These are phyloP conservation scores for Tricholoma furcatifolium DNA, from an alignment of 768 basidiomycete species.

Conservation along the genomic window DNA sequence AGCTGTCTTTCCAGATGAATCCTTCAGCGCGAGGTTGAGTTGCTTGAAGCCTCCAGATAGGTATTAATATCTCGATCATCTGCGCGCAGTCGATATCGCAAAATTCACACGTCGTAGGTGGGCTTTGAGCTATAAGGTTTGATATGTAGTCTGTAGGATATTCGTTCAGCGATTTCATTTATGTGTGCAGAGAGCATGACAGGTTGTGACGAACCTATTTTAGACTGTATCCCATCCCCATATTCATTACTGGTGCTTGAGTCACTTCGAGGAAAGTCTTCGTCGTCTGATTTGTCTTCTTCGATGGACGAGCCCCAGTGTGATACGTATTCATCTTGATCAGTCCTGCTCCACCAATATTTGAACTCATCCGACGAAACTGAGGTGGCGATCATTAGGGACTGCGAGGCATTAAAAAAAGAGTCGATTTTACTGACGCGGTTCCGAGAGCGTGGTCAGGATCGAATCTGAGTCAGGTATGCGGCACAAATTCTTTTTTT, in stretches of 20 bases:
- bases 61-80: neutral
- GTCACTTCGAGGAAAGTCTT: neutral
- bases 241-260: neutral
- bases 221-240: neutral
- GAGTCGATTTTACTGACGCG: no score
- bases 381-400: neutral
- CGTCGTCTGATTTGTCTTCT: neutral
- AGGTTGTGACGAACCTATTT: neutral
- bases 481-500: no score
- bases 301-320: neutral
- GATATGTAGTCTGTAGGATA: neutral
- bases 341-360: no score
- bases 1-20: neutral
- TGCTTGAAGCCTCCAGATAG: neutral
- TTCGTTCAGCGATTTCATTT: neutral
- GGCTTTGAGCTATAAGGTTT: neutral
- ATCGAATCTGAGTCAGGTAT: neutral
- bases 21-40: neutral
- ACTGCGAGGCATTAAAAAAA: neutral
- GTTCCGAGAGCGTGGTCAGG: no score
- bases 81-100: neutral
- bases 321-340: neutral
- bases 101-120: neutral
- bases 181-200: no score
- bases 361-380: neutral